Evolutionary conservation across 768 basidiomycete genomes (phyloP), one percentile per base, ranked within the genome.

Genomic region (Amanita brunnescens): DNA sequence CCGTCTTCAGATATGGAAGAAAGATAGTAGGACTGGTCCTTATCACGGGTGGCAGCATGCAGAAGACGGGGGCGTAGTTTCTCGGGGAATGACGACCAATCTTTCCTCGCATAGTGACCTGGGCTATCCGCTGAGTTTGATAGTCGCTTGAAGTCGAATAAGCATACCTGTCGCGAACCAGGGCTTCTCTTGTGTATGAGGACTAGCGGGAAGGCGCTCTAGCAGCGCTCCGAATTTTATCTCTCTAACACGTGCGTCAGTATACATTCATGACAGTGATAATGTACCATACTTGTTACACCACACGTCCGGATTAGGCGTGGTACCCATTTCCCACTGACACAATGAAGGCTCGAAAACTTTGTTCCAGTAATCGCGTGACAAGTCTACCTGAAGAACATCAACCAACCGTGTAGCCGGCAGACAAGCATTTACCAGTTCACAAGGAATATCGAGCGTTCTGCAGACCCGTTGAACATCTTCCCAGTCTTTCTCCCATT

Each of bases 401-500:
- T 41, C 7, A 55, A 44, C 30, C 45, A 39, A 29, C 32, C 16
- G 30, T 39, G 34, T 16, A 16, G 7, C 35, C 1, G 8, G n/a
- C 14, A 8, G 8, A 48, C 48, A 20, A 38, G 7, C 7, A 59
- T 73, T 46, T 53, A 91, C 91, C 78, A 92, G 73, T 58, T 73
- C 67, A 57, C 81, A 83, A n/a, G 87, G 82, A 33, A 92, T 77
- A 51, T 78, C 87, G 20, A 86, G 75, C 58, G 77, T 70, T 46
- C 69, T 76, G 61, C 91, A 92, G 10, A 96, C 88, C 14, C 72
- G 69, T 59, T 84, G 84, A 1, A 96, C 94, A 63, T 95, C 91
- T 54, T 86, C 80, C 87, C 88, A 96, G 59, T 97, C 94, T 53
- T 82, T 85, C 67, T 97, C 86, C 94, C 94, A 98, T 64, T 93